Base-by-base conservation (phyloP, 2,329 filamentous ascomycete genomes). In the Aspergillus tamarii region DNA sequence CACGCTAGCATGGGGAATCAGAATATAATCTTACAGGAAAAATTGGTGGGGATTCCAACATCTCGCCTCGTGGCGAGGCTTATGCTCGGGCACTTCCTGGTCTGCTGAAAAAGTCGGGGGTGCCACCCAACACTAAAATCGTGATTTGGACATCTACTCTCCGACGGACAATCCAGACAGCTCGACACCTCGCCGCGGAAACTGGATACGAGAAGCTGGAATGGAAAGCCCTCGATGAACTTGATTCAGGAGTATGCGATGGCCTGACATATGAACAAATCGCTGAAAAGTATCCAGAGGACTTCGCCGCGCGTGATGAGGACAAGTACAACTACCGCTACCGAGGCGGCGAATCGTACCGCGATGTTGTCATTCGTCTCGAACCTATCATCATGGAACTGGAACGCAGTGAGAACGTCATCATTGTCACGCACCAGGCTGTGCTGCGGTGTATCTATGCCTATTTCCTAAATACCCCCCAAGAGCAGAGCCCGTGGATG, bases 301-400 rank as follows among this genome's bases (percentile, higher is more conserved):
- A 99, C 81, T 99, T 99, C 81, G 88, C 89, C 57, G 93, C 94
- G 39, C 92, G 95, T 66, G 95, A 99, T 78, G 93, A 97, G 70
- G 95, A 99, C 84, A 99, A 99, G 81, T 98, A 98, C 87, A 98
- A 99, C 83, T 99, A 99, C 82, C 93, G 95, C 62, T 99, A 99
- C 80, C 90, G 95, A 6, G 95, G 95, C 67, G 95, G 95, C 60
- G 95, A 99, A 81, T 96, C 92, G 65, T 92, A 99, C 78, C 92
- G 94, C 61, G 95, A 99, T 74, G 94, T 99, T 1, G 95, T 99
- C 46, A 98, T 97, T 73, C 93, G 95, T 0, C 88, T 99, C 0
- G 95, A 99, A 76, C 95, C 95, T 66, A 99, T 99, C 80, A 99
- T 99, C 81, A 99, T 99, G 95, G 95, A 99, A 78, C 85, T 99